Percentiles rank a stretch among this genome's conserved stretches.
These are phyloP conservation scores for Microbotryomycetes sp. DNA, from an alignment of 1,284 basidiomycete genomes.

Conservation along the genomic window DNA sequence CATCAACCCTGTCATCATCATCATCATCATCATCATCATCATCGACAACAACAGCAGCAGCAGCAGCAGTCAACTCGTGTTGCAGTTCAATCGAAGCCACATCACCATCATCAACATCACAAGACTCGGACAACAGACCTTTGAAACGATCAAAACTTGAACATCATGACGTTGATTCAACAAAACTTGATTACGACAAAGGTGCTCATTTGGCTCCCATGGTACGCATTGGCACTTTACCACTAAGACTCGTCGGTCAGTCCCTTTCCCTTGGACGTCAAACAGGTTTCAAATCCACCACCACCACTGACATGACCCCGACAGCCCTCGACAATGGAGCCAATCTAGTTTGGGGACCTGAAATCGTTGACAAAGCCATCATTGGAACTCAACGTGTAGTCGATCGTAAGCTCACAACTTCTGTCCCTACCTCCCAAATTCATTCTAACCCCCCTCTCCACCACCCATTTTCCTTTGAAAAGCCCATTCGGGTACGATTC, in stretches of 20 bases:
- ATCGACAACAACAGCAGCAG: not conserved
- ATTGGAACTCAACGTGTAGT: slow-evolving; percentile 75
- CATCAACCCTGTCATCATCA: too few species aligned
- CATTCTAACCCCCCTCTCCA: not conserved
- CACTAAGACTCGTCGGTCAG: slow-evolving; percentile 24
- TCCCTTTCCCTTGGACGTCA: not conserved
- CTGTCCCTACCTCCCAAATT: not conserved
- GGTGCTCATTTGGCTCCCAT: slow-evolving; percentile 68
- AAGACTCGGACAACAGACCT: not conserved
- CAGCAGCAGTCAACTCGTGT: too few species aligned
- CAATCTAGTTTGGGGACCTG: slow-evolving; percentile 92
- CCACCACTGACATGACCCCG: slow-evolving; percentile 46
- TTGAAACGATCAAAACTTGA: slow-evolving; percentile 11
- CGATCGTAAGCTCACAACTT: slow-evolving; percentile 69
- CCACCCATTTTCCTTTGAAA: too few species aligned
- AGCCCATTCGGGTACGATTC: slow-evolving; percentile 83
- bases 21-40: too few species aligned
- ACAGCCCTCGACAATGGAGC: slow-evolving; percentile 86
- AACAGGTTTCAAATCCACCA: not conserved
- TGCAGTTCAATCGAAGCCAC: not conserved
- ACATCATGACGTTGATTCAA: not conserved
- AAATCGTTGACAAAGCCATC: slow-evolving; percentile 94
- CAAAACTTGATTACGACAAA: slow-evolving; percentile 27
- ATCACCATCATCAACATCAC: not conserved
- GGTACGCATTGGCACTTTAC: slow-evolving; percentile 75